These are phyloP conservation scores for Ceratonia siliqua DNA, from an alignment of 306 rosid genomes.

Conservation along the genomic window DNA sequence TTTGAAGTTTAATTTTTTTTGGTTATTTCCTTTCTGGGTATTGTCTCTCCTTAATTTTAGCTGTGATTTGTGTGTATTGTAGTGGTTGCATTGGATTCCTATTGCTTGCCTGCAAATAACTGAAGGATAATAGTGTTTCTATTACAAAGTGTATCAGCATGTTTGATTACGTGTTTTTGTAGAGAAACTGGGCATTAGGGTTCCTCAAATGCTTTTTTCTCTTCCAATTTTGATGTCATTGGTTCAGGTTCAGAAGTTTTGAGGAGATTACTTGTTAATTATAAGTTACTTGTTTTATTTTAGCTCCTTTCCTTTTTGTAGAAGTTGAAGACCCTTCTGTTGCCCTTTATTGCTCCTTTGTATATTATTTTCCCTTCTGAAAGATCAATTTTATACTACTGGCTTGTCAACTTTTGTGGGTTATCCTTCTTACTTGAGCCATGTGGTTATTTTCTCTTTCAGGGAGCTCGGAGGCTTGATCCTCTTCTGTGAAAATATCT, in stretches of 20 bases:
- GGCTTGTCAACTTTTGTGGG: background rate
- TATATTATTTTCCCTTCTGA: background rate
- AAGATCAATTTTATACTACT: background rate
- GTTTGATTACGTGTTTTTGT: background rate
- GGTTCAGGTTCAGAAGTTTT: background rate
- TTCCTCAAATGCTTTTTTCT: background rate
- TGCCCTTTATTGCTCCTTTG: background rate
- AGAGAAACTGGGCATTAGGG: constrained; percentile 7
- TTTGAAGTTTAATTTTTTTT: background rate
- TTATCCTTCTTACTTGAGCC: background rate
- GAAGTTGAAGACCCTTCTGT: background rate
- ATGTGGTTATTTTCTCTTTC: constrained; percentile 25
- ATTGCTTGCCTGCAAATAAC: background rate
- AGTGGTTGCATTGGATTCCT: constrained; percentile 11
- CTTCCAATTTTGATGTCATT: constrained; percentile 5
- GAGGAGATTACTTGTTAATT: background rate
- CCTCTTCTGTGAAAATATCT: constrained; percentile 18
- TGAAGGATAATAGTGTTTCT: background rate
- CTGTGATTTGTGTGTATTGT: background rate
- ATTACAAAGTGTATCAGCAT: background rate
- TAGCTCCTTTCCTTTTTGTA: background rate
- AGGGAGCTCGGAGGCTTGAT: constrained; percentile 38
- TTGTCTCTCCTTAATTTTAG: background rate
- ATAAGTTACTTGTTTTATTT: background rate
- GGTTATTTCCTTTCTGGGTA: background rate